phyloP scores from a whole-genome alignment of 208 protist species.

The Trypanosoma cruzi region DNA sequence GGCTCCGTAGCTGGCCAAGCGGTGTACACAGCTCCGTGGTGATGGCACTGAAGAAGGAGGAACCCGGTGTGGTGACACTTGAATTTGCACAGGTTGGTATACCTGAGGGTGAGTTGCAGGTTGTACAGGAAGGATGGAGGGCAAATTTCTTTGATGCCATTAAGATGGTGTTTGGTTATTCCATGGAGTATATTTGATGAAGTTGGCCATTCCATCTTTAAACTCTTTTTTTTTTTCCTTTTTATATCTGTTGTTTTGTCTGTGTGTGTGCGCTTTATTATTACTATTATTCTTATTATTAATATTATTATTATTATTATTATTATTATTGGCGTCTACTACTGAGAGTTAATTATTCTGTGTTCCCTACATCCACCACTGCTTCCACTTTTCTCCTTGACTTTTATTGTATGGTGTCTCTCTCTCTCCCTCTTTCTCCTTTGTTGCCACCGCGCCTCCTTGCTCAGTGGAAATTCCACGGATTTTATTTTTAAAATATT shows the following conservation, averaged over 20 bases:
- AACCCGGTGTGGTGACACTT: slow-evolving; percentile 83
- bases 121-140: slow-evolving; percentile 93
- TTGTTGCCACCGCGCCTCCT: background rate
- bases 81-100: slow-evolving; percentile 94
- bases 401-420: background rate
- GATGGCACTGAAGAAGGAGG: slow-evolving; percentile 88
- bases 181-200: slow-evolving; percentile 77
- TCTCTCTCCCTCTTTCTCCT: background rate
- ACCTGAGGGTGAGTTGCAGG: slow-evolving; percentile 82
- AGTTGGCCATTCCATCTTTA: background rate
- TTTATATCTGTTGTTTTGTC: background rate
- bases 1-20: slow-evolving; percentile 86
- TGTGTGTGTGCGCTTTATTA: background rate
- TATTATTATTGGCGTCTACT: background rate
- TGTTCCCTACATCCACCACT: background rate
- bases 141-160: slow-evolving; percentile 95
- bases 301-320: no score
- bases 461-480: background rate
- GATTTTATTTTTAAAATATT: background rate
- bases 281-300: background rate
- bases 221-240: background rate
- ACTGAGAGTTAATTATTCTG: background rate
- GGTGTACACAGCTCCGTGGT: slow-evolving; percentile 92
- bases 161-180: slow-evolving; percentile 92
- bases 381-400: background rate